A percentile compares a stretch with the other conserved stretches of the same genome.
Evolutionary conservation across 1,139 yeast species (phyloP).

Genomic region (Petasospora fabianii): DNA sequence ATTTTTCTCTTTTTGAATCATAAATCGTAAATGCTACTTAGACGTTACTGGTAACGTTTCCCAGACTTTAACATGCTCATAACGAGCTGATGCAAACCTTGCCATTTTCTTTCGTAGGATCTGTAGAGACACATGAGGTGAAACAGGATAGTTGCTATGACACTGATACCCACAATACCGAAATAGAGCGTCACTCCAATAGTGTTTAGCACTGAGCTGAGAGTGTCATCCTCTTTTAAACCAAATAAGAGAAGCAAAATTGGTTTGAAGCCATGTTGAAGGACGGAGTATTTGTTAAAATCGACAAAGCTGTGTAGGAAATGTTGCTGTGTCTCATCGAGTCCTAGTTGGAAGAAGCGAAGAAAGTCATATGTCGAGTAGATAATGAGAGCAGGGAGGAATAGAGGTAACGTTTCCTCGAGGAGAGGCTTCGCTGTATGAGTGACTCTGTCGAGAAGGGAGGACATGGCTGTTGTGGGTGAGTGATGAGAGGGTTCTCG

Average conservation of each 20-base stretch:
- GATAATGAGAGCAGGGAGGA: constrained; percentile 19
- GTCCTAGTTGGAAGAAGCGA: constrained; percentile 5
- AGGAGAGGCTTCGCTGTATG: constrained; percentile 10
- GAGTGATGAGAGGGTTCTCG: too few species aligned
- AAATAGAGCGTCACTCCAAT: too few species aligned
- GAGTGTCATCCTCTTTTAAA: too few species aligned
- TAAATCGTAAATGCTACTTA: too few species aligned
- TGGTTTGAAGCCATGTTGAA: constrained; percentile 19
- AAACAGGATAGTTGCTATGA: constrained; percentile 18
- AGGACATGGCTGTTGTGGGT: neutral
- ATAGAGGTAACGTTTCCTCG: constrained; percentile 16
- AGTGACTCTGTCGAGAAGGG: constrained; percentile 4
- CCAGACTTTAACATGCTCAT: too few species aligned
- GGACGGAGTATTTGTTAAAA: constrained; percentile 16
- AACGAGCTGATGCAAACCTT: constrained; percentile 8
- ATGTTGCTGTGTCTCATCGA: constrained; percentile 7
- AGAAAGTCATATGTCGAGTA: constrained; percentile 19
- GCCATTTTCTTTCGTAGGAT: constrained; percentile 23
- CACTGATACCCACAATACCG: too few species aligned
- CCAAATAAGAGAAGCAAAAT: too few species aligned
- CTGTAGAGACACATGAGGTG: constrained; percentile 16
- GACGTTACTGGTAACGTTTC: too few species aligned
- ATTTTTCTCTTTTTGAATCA: too few species aligned
- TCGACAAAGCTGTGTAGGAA: constrained; percentile 15
- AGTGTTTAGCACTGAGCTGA: too few species aligned